These are phyloP conservation scores for Coemansia sp. DNA, from an alignment of 192 early-diverging fungal genomes.

Conservation along the genomic window DNA sequence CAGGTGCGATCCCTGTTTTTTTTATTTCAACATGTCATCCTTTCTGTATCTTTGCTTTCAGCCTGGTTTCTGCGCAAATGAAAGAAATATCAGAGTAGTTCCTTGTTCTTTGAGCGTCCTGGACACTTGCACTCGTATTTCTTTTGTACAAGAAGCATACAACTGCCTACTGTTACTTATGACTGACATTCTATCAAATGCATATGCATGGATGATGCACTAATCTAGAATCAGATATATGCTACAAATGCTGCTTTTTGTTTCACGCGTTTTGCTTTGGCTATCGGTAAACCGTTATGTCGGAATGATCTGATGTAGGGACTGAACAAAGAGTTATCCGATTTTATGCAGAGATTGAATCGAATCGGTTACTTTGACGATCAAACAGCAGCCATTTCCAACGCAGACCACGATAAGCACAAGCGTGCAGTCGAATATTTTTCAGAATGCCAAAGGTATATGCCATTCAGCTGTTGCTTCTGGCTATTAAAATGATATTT, in stretches of 20 bases:
- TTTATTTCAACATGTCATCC: neutral
- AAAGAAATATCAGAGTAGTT: neutral
- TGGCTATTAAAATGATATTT: too few species aligned
- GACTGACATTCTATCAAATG: neutral
- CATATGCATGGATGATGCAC: neutral
- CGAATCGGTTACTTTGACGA: constrained; percentile 14
- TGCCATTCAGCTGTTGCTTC: neutral
- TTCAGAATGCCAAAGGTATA: constrained; percentile 21
- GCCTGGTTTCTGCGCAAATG: neutral
- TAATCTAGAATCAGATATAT: neutral
- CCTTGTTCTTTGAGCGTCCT: neutral
- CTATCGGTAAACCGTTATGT: neutral
- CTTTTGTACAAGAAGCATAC: neutral
- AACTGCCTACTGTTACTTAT: neutral
- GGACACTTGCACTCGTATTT: neutral
- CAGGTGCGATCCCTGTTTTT: neutral
- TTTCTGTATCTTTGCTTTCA: neutral
- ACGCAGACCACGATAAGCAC: constrained; percentile 3
- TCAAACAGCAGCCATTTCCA: constrained; percentile 6
- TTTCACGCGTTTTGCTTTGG: neutral
- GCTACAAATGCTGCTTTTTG: neutral
- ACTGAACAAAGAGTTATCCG: neutral
- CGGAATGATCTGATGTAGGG: neutral
- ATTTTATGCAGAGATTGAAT: constrained; percentile 12
- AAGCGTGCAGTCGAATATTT: constrained; percentile 18